These are phyloP conservation scores for Panaeolus cyanescens DNA, from an alignment of 768 basidiomycete species.

Conservation along the genomic window DNA sequence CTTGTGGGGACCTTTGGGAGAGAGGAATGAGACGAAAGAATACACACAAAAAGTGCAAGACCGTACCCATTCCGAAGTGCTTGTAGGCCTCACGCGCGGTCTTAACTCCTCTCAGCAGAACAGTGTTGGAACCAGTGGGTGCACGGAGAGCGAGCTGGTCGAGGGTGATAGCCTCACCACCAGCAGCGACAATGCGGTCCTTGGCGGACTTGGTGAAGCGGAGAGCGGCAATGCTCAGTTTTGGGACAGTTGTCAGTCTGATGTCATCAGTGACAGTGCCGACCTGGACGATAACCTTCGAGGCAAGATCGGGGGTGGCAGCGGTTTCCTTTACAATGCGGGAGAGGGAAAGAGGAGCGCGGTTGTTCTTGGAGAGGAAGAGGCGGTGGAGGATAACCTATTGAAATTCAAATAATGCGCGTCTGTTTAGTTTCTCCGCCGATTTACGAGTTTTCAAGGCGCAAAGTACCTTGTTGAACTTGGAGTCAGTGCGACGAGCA, in stretches of 20 bases:
- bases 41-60: neutral
- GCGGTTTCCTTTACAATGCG: slow-evolving; percentile 84
- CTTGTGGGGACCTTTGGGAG: slow-evolving; percentile 77
- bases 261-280: slow-evolving; percentile 96
- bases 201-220: slow-evolving; percentile 91
- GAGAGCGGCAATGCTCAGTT: slow-evolving; percentile 91
- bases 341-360: slow-evolving; percentile 94
- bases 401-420: neutral
- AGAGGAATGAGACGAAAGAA: neutral
- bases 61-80: slow-evolving; percentile 93
- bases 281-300: slow-evolving; percentile 88
- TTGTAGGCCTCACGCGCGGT: slow-evolving; percentile 93
- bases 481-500: slow-evolving; percentile 92
- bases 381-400: slow-evolving; percentile 94
- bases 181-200: slow-evolving; percentile 94
- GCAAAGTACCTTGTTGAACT: slow-evolving; percentile 87
- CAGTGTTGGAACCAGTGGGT: slow-evolving; percentile 94
- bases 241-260: slow-evolving; percentile 83
- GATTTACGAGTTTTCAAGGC: neutral
- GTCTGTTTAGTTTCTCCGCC: neutral
- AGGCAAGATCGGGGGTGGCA: slow-evolving; percentile 61
- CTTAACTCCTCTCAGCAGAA: slow-evolving; percentile 90
- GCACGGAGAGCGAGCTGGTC: slow-evolving; percentile 96
- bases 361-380: slow-evolving; percentile 97
- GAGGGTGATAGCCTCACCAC: slow-evolving; percentile 92